Conservation (phyloP, 2,329 filamentous ascomycete genomes). For the Xylariaceae sp. region DNA sequence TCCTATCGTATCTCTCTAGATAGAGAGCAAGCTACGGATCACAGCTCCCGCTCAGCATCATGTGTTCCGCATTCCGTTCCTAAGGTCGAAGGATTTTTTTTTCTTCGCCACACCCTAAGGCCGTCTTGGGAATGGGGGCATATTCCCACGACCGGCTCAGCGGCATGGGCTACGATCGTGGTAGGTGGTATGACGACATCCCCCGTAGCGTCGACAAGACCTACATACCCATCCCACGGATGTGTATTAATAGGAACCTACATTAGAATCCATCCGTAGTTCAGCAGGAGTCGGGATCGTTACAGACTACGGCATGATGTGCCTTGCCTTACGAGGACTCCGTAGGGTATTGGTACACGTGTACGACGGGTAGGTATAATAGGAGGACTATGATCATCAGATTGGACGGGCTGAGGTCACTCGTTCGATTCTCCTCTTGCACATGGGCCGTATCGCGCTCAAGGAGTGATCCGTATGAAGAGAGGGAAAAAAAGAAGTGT, state of each 20-base stretch:
- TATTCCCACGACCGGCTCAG: neutral
- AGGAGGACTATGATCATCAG: neutral
- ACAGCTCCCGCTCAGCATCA: too few relatives aligned
- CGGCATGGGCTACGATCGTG: too few relatives aligned
- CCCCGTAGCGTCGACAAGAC: too few relatives aligned
- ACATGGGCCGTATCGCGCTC: too few relatives aligned
- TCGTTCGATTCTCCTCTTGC: neutral
- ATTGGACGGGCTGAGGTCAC: neutral
- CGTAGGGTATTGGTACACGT: neutral
- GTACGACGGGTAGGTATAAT: neutral
- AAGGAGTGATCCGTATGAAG: neutral
- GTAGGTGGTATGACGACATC: neutral
- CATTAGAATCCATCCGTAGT: neutral
- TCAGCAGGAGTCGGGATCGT: neutral
- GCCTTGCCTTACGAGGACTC: too few relatives aligned
- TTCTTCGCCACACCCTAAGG: neutral
- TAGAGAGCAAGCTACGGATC: too few relatives aligned
- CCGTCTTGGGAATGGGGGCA: neutral
- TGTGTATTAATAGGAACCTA: neutral
- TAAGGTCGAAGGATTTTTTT: neutral
- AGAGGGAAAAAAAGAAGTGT: too few relatives aligned
- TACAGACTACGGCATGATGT: neutral
- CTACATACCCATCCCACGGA: neutral
- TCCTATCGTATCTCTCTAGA: too few relatives aligned
- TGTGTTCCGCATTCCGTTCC: too few relatives aligned